phyloP scores from a whole-genome alignment of 371 early-diverging fungal species.

The Mortierella sp. region DNA sequence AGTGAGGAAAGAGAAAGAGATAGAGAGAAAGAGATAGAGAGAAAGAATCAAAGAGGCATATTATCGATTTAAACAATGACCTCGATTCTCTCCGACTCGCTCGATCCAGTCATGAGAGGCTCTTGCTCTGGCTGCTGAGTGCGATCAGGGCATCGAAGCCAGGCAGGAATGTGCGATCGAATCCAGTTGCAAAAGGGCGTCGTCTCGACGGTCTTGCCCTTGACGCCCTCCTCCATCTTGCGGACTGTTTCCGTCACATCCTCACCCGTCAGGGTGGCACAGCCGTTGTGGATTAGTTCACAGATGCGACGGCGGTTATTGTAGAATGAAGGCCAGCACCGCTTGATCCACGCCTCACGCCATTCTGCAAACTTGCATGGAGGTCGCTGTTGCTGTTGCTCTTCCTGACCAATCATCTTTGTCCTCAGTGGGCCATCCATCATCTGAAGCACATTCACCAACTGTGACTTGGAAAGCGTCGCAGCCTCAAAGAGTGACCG shows the following conservation, averaged over 20 bases:
- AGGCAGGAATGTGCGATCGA: constrained; percentile 15
- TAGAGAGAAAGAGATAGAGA: background rate
- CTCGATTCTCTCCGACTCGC: background rate
- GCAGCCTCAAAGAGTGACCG: constrained; percentile 39
- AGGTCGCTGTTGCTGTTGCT: constrained; percentile 3
- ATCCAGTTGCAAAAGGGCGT: constrained; percentile 22
- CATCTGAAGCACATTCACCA: constrained; percentile 35
- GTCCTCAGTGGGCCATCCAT: constrained; percentile 37
- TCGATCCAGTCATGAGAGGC: constrained; percentile 24
- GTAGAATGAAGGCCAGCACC: constrained; percentile 45
- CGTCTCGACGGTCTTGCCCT: constrained; percentile 26
- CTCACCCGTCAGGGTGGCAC: background rate
- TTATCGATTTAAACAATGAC: background rate
- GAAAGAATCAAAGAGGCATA: background rate
- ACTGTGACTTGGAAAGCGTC: constrained; percentile 33
- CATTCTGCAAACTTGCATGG: constrained; percentile 34
- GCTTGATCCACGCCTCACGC: constrained; percentile 45
- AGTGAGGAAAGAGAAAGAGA: background rate
- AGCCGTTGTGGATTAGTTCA: constrained; percentile 28
- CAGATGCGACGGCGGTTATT: constrained; percentile 47
- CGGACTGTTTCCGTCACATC: constrained; percentile 33
- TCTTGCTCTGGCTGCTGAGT: constrained; percentile 6
- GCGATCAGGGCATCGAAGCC: constrained; percentile 37
- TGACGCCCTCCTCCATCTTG: constrained; percentile 46
- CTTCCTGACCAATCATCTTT: constrained; percentile 31